Base-by-base conservation (phyloP, 371 early-diverging fungal species). In the Mucor velutinosus region DNA sequence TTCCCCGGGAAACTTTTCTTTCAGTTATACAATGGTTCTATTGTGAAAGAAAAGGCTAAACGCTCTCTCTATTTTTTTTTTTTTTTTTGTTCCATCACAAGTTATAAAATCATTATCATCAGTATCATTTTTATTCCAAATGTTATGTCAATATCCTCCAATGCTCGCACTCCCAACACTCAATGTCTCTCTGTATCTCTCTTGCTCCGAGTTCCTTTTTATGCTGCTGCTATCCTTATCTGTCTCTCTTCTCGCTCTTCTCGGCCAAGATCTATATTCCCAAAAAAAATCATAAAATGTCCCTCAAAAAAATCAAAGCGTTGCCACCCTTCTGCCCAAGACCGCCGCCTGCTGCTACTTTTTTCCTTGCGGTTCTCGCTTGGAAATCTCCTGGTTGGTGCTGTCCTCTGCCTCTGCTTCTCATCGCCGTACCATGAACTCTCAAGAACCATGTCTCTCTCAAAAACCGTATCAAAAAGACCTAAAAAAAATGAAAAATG, bases 1-100 rank as follows among this genome's bases (percentile, higher is more conserved):
- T 56, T 56, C 55, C 56, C 64, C 64, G 64, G 64, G 19, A 56
- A 64, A 64, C 64, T 64, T 56, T 56, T 64, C 41, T 23, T 37
- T 45, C 19, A 37, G 6, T 45, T 5, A 30, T 33, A 5, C 45
- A 45, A 17, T 35, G 23, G 33, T 14, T 7, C 30, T 33, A 15
- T 41, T 10, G 15, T 15, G 27, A 17, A 32, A 35, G 55, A 64
- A 41, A 64, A 64, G 56, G 64, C 56, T 39, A 29, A 64, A 55
- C 64, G 29, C 64, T 64, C 64, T 64, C 23, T 58, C 58, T 37
- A 2, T 25, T 23, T 7, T 5, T 47, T 23, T 7, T 5, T 47
- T 7, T 47, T 21, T 47, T 7, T 47, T 23, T 21, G 21, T n/a
- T n/a, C 5, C 17, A 45, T 25, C 51, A 30, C 30, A 2, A 30